These are phyloP conservation scores for Quercus tomentella DNA, from an alignment of 331 rosid species.

Conservation along the genomic window DNA sequence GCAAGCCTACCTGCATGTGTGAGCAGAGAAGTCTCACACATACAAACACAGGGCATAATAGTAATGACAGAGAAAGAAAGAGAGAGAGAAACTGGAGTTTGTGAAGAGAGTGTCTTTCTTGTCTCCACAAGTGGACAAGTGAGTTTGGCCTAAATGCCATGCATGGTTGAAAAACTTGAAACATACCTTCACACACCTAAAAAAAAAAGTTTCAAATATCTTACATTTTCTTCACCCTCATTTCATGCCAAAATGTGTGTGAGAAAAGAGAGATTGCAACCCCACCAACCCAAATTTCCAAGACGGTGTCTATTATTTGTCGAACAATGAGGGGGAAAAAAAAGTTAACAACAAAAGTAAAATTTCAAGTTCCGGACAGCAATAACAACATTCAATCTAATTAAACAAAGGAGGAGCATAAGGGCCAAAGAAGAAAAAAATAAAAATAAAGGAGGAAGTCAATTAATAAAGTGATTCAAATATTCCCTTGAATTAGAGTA, in stretches of 20 bases:
- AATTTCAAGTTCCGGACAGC: constrained; percentile 1
- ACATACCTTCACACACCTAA: constrained; percentile 30
- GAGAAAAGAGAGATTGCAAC: not conserved
- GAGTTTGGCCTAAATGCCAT: constrained; percentile 35
- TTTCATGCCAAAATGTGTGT: constrained; percentile 16
- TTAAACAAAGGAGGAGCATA: not conserved
- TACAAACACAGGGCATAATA: not conserved
- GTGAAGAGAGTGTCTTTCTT: constrained; percentile 34
- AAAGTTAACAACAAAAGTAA: not conserved
- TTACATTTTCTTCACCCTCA: constrained; percentile 18
- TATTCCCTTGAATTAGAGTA: constrained; percentile 27
- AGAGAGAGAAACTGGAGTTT: constrained; percentile 37
- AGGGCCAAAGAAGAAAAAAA: not conserved
- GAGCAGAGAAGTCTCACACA: not conserved
- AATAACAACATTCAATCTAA: not conserved
- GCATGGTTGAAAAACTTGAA: constrained; percentile 29
- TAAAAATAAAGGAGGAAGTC: not conserved
- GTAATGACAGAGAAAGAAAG: not conserved
- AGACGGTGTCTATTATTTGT: not conserved
- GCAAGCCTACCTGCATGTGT: constrained; percentile 15
- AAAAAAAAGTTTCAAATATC: not conserved
- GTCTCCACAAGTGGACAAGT: constrained; percentile 58
- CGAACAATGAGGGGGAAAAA: not conserved
- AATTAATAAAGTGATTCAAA: constrained; percentile 17
- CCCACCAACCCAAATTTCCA: not conserved